Base-by-base conservation (phyloP, 2,329 filamentous ascomycete species). In the Lasiodiplodia gonubiensis region DNA sequence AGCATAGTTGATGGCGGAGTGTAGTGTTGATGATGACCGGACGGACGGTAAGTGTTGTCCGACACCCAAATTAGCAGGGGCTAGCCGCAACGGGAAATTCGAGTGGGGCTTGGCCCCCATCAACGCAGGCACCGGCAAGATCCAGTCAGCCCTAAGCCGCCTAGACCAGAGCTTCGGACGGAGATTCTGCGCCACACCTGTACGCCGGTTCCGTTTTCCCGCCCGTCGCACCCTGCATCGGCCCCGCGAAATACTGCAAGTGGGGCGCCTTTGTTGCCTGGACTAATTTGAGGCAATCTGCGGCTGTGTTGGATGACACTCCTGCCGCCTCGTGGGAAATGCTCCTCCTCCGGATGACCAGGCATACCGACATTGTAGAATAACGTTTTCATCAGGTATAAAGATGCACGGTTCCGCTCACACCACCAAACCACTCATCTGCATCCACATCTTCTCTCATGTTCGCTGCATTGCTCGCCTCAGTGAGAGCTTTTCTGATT, bases 1-100 rank as follows among this genome's bases (percentile, higher is more conserved):
- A 33, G 7, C 30, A 33, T 33, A 33, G 30, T 8, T 33, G 30
- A 33, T 33, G 30, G 30, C 30, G 30, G 1, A 33, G 30, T 33
- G 30, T 27, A 12, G 49, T 52, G 49, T 52, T 52, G 49, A 52
- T 16, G 49, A 52, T 52, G 49, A 52, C 49, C 49, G 49, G 49
- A 52, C 49, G 49, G 49, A 52, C 23, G 23, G 23, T 25, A 18
- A 16, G 49, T 52, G 25, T 52, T 52, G 49, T 23, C 49, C 25
- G 21, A 52, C n/a, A 33, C 49, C 49, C 16, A 7, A 27, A 52
- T 23, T 52, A 52, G 49, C 3, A 16, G 16, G 11, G 4, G 49
- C 49, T 52, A 52, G 49, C 49, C 49, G 23, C 11, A 52, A 27
- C 23, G 12, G 42, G 42, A 46, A 46, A 46, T 46, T 46, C 42